A percentile compares a stretch with the other conserved stretches of the same genome.
These are phyloP conservation scores for Karstenula rhodostoma DNA, from an alignment of 2,329 filamentous ascomycete species.

Conservation along the genomic window DNA sequence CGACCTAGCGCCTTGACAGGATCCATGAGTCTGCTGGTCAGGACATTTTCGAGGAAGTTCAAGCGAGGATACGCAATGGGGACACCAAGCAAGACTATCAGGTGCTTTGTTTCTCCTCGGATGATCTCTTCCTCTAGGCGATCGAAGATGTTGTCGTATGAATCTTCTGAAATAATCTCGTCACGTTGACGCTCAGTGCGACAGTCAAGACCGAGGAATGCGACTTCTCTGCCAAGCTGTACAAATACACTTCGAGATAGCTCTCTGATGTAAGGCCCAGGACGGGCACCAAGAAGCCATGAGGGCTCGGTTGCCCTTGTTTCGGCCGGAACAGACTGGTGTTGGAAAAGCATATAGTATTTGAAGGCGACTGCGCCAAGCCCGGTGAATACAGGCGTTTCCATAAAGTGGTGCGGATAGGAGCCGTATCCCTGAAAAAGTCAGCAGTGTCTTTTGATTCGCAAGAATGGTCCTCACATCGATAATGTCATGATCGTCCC, in stretches of 20 bases:
- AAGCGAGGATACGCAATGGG: slow-evolving; percentile 57
- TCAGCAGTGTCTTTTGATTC: slow-evolving; percentile 65
- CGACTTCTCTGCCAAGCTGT: slow-evolving; percentile 78
- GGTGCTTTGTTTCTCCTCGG: slow-evolving; percentile 85
- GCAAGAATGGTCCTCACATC: slow-evolving; percentile 47
- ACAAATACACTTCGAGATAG: slow-evolving; percentile 86
- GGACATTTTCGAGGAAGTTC: slow-evolving; percentile 70
- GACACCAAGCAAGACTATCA: slow-evolving; percentile 86
- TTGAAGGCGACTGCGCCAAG: slow-evolving; percentile 94
- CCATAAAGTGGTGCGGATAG: slow-evolving; percentile 92
- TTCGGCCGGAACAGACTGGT: slow-evolving; percentile 85
- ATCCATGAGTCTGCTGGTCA: slow-evolving; percentile 86
- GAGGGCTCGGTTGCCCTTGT: slow-evolving; percentile 85
- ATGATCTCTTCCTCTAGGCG: slow-evolving; percentile 81
- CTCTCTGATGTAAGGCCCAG: slow-evolving; percentile 91
- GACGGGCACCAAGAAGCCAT: slow-evolving; percentile 81
- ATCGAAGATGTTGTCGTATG: slow-evolving; percentile 87
- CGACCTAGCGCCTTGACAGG: slow-evolving; percentile 89
- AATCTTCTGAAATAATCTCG: slow-evolving; percentile 80
- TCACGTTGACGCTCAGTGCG: slow-evolving; percentile 88
- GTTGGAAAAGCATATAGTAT: slow-evolving; percentile 98
- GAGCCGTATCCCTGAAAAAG: slow-evolving; percentile 79
- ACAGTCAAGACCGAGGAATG: slow-evolving; percentile 87
- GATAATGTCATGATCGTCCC: slow-evolving; percentile 81
- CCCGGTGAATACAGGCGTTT: slow-evolving; percentile 85